Evolutionary conservation across 345 rosid genomes (phyloP).

Genomic region (Arabis hirsuta): DNA sequence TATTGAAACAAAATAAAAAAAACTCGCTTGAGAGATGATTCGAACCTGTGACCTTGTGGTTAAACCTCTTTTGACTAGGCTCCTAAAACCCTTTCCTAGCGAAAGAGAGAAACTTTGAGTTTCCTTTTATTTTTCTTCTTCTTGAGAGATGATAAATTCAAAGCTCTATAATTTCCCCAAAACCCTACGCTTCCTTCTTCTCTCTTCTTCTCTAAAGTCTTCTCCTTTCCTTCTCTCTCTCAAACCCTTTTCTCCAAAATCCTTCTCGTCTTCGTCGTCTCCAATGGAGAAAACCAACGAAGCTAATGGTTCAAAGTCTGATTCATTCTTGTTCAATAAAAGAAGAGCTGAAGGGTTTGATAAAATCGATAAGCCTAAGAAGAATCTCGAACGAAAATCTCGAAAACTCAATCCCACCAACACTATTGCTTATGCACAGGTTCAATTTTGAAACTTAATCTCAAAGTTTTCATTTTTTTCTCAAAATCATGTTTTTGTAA

Average conservation of each 20-base stretch:
- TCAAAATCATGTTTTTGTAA: no score
- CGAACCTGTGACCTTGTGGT: no score
- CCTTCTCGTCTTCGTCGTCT: conserved; percentile 43
- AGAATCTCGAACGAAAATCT: conserved; percentile 68
- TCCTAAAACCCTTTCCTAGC: conserved; percentile 36
- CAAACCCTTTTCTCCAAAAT: conserved; percentile 38
- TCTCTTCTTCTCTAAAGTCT: conserved; percentile 49
- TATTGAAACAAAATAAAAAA: no score
- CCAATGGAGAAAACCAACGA: conserved; percentile 54
- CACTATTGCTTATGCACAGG: conserved; percentile 86
- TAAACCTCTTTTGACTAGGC: not conserved
- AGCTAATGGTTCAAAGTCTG: conserved; percentile 21
- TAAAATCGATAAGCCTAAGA: conserved; percentile 53
- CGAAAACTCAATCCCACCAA: conserved; percentile 77
- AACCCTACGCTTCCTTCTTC: conserved; percentile 50
- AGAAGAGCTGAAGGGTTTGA: conserved; percentile 82
- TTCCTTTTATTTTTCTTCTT: not conserved
- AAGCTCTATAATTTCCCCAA: conserved; percentile 47
- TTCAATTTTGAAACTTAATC: conserved; percentile 14
- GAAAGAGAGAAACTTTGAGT: not conserved
- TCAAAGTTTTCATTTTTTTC: no score
- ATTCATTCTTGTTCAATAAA: conserved; percentile 64
- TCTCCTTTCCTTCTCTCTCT: conserved; percentile 40
- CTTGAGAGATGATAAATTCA: conserved; percentile 31
- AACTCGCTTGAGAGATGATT: no score